Conservation (phyloP, 2,329 filamentous ascomycete species). For the Fusarium ambrosium region DNA sequence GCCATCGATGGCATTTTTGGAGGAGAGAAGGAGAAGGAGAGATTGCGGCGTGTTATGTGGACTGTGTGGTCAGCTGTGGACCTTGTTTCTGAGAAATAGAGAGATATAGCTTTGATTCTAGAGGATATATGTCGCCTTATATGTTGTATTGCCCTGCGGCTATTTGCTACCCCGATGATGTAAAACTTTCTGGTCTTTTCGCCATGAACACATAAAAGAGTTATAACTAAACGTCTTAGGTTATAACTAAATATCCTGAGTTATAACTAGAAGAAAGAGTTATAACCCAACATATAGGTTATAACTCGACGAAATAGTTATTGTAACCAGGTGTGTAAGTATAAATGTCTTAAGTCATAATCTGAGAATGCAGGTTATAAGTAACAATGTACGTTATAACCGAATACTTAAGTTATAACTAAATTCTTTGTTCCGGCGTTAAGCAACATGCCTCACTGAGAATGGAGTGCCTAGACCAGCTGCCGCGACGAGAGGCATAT, state of each 20-base stretch:
- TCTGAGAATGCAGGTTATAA: neutral
- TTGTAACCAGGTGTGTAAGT: neutral
- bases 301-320: neutral
- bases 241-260: neutral
- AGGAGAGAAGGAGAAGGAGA: slow-evolving; percentile 70
- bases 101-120: neutral
- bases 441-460: neutral
- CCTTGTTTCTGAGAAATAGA: neutral
- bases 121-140: neutral
- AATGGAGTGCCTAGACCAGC: neutral
- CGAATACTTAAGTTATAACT: neutral
- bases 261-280: neutral
- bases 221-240: neutral
- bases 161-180: neutral
- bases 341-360: too few relatives aligned
- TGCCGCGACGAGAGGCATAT: neutral
- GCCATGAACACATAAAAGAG: neutral
- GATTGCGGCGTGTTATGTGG: slow-evolving; percentile 68
- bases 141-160: neutral
- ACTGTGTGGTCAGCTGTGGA: slow-evolving; percentile 2
- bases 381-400: neutral
- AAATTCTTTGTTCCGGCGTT: rapidly evolving
- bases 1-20: slow-evolving; percentile 77
- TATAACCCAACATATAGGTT: neutral
- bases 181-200: neutral